Evolutionary conservation across 2,329 filamentous ascomycete genomes (phyloP).

Genomic region (Microdochium paspali): DNA sequence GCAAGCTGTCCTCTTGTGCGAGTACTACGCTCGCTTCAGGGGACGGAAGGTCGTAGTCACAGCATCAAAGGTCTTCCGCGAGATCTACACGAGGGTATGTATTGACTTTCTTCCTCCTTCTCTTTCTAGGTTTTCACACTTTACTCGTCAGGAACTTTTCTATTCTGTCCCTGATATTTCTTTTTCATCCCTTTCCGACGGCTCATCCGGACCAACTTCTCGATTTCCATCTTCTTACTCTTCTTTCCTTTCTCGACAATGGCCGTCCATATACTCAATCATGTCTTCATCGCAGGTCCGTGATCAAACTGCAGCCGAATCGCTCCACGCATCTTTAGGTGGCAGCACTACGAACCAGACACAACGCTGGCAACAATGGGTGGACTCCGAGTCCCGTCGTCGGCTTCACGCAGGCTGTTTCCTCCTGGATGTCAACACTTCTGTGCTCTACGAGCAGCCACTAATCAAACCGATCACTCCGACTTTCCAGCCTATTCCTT

Average conservation of each 20-base stretch:
- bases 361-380: conserved; percentile 39
- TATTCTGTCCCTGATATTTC: background rate
- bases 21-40: conserved; percentile 33
- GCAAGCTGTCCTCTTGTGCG: background rate
- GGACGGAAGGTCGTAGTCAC: conserved; percentile 37
- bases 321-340: conserved; percentile 10
- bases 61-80: conserved; percentile 38
- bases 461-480: conserved; percentile 23
- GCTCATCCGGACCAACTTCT: conserved; percentile 20
- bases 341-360: conserved; percentile 2
- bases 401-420: conserved; percentile 48
- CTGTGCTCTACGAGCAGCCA: conserved; percentile 43
- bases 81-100: conserved; percentile 46
- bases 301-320: conserved; percentile 19
- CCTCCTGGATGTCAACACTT: conserved; percentile 44
- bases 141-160: conserved; percentile 16
- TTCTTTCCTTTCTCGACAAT: conserved; percentile 11
- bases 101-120: conserved; percentile 19
- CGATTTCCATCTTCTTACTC: conserved; percentile 19
- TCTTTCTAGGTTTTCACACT: conserved; percentile 9
- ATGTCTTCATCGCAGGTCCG: conserved; percentile 26
- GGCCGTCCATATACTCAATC: conserved; percentile 21
- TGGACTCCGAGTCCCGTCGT: conserved; percentile 39
- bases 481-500: conserved; percentile 31
- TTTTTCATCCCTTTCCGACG: background rate